phyloP scores from a whole-genome alignment of 2,329 filamentous ascomycete genomes.

The Penicillium sp. region DNA sequence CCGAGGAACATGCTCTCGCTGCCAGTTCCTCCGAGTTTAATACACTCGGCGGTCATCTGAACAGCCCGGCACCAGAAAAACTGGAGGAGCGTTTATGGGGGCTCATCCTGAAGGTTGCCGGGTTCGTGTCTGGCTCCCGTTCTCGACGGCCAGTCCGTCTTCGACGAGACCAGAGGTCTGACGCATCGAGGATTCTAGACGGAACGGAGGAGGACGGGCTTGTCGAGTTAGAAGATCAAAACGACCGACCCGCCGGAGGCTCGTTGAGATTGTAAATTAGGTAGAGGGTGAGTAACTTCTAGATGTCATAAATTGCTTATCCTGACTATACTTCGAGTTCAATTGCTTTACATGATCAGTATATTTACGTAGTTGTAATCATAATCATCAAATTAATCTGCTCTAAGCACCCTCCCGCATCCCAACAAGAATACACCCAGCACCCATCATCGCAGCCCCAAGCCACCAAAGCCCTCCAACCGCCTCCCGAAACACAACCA shows the following conservation, averaged over 20 bases:
- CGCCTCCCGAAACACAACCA: slow-evolving; percentile 53
- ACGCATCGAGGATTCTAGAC: slow-evolving; percentile 44
- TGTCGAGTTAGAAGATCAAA: slow-evolving; percentile 43
- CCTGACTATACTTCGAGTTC: too few relatives aligned
- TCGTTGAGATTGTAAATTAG: slow-evolving; percentile 7
- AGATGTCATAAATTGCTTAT: too few relatives aligned
- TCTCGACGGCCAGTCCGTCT: slow-evolving; percentile 11
- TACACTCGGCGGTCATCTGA: slow-evolving; percentile 20
- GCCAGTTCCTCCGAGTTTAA: slow-evolving; percentile 23
- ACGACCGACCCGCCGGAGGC: slow-evolving; percentile 9
- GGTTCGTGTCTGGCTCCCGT: slow-evolving; percentile 14
- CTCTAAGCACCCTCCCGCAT: slow-evolving; percentile 46
- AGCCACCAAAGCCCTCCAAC: slow-evolving; percentile 57
- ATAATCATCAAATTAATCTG: not conserved
- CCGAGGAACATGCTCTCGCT: slow-evolving; percentile 60
- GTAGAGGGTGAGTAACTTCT: too few relatives aligned
- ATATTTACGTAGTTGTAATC: too few relatives aligned
- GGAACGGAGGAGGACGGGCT: slow-evolving; percentile 47
- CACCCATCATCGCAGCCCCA: slow-evolving; percentile 54
- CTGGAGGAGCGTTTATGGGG: slow-evolving; percentile 37
- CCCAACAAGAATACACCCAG: slow-evolving; percentile 58
- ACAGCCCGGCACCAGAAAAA: slow-evolving; percentile 18
- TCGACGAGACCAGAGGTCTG: slow-evolving; percentile 13
- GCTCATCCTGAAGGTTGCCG: slow-evolving; percentile 31
- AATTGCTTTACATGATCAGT: too few relatives aligned